Evolutionary conservation across 768 basidiomycete genomes (phyloP), one percentile per base, ranked within the genome.

Genomic region (Amanita subjunquillea): DNA sequence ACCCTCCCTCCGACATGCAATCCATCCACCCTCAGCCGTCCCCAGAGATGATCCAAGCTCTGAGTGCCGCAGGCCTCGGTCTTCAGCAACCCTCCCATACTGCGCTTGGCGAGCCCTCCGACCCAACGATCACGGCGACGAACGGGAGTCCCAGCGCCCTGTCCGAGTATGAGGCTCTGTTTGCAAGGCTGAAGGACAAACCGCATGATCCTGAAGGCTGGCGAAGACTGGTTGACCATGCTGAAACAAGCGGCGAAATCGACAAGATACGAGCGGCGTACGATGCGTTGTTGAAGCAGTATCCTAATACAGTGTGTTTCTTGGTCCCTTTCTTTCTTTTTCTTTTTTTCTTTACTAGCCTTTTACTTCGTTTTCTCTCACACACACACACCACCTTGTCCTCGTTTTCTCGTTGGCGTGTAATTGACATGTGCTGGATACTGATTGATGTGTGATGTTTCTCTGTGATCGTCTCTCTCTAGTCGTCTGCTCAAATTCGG

Each of bases 271-370:
- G 89, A 56, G 76, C 80, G 42, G 81, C 87, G 13, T 97, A 90
- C 66, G 87, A 91, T 61, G 83, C 78, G 39, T 72, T 97, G 57
- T 76, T 95, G 53, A 79, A 83, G 62, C 82, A 82, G 48, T 95
- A 89, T 66, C 94, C 95, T 17, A 95, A 95, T 67, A 91, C 87
- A 60, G 93, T 97, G 71, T 74, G 88, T 80, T 57, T 56, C 49
- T 51, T 55, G 58, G 52, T 42, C 51, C 49, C 55, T 48, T 40
- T 42, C 50, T 51, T 34, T 12, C 12, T 34, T 4, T 13, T 12
- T 12, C 4, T 13, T 34, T 34, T 34, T 30, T 32, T 32, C 12
- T 32, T 32, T 32, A 10, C 2, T 8, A 34, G 34, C 34, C 12
- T 34, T 34, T 48, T 49, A 44, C 47, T 43, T 54, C 45, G 8